Evolutionary conservation across 208 protist species (phyloP).

Genomic region (Acanthamoeba culbertsoni): DNA sequence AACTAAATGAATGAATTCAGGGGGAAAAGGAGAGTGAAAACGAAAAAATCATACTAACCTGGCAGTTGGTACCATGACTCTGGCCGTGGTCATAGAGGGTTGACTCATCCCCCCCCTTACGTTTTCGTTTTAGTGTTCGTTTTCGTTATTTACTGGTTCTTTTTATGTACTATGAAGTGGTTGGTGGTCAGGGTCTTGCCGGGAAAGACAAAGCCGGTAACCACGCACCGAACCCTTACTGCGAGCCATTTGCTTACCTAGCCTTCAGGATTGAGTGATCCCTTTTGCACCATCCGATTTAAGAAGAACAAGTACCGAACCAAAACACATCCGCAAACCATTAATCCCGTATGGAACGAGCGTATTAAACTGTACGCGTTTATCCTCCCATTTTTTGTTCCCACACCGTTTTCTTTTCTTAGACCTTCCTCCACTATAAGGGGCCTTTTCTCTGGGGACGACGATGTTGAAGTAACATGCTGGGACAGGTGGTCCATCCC

Average conservation of each 20-base stretch:
- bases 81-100: background rate
- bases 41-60: background rate
- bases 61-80: background rate
- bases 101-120: background rate
- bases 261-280: background rate
- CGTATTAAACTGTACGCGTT: background rate
- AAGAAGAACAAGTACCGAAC: slow-evolving; percentile 23
- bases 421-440: background rate
- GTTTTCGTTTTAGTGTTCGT: background rate
- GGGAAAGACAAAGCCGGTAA: background rate
- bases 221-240: background rate
- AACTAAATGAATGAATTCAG: too few species aligned
- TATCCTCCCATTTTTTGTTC: too few species aligned
- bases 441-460: background rate
- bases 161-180: background rate
- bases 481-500: background rate
- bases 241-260: background rate
- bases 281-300: background rate
- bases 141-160: background rate
- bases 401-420: background rate
- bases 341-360: slow-evolving; percentile 19
- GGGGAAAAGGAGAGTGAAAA: too few species aligned
- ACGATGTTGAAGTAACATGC: background rate
- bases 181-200: background rate
- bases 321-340: slow-evolving; percentile 5